Base-by-base conservation (phyloP, 75 land plant species). In the Azolla pinnata region DNA sequence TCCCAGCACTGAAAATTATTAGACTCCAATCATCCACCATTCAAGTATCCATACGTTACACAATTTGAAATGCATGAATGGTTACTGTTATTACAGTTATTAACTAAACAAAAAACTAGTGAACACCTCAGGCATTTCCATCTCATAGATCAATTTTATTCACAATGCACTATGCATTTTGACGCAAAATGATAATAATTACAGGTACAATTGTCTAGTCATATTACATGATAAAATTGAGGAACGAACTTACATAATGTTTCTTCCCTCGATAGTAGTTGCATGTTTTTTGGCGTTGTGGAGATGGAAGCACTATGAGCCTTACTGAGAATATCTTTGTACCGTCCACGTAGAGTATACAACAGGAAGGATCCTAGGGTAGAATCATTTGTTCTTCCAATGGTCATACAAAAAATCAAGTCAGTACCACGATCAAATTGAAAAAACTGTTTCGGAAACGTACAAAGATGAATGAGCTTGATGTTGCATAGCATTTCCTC, bases 291-390 rank as follows among this genome's bases (percentile, higher is more conserved):
- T 17, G 92, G 81, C 46, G 76, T 45, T 14, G 68, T 44, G 7
- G 73, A 45, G 35, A 65, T 33, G 25, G 83, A 67, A 21, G 75
- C 71, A 29, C 76, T 77, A 60, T 84, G 88, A 20, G 83, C 78
- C 63, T 90, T 90, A 73, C 82, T 74, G 14, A 90, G 74, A 28
- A 83, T 65, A 19, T 90, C 92, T 73, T 77, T 81, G 63, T 81
- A 90, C 35, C 97, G 76, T 26, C 73, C 73, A 46, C 74, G 69
- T 38, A 90, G 86, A 42, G 97, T 70, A 38, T 60, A 64, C 24
- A 77, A 62, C 34, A 90, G 77, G 51, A 79, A 81, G 7, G 79
- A 40, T 1, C 85, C 83, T 23, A 90, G 71, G 4, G 71, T 75
- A 44, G 64, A 68, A 71, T 87, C 97, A 57, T 75, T 70, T 32